Conservation (phyloP, 306 rosid species). For the Carpinus viminea region DNA sequence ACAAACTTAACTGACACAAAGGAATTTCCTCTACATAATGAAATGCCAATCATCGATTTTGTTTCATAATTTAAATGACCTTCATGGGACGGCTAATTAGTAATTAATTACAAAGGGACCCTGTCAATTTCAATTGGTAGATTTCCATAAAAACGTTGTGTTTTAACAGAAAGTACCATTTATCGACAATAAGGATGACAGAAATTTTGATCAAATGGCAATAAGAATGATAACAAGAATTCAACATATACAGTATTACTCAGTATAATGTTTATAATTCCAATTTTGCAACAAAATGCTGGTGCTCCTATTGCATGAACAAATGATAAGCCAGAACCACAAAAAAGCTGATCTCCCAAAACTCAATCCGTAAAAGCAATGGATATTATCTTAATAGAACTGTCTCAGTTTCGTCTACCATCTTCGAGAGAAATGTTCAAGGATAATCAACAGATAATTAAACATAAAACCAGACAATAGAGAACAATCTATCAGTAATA, state of each 20-base stretch:
- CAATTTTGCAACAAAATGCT: not conserved
- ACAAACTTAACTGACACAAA: not conserved
- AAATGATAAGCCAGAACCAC: not conserved
- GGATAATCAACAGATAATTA: not conserved
- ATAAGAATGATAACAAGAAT: not conserved
- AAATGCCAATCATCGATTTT: not conserved
- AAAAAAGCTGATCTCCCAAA: not conserved
- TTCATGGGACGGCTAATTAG: not conserved
- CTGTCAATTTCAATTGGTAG: not conserved
- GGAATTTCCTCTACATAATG: not conserved
- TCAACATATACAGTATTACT: not conserved
- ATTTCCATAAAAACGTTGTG: not conserved
- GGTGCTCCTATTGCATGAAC: not conserved
- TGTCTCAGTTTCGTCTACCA: too few relatives aligned
- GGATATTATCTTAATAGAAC: not conserved
- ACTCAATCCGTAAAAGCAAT: not conserved
- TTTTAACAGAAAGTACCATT: not conserved
- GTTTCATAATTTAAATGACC: not conserved
- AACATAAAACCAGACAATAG: slow-evolving; percentile 1
- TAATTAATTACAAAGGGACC: not conserved
- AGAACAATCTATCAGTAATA: not conserved
- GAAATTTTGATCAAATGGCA: not conserved
- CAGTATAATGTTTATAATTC: not conserved
- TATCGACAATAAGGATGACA: not conserved
- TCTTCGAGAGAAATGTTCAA: not conserved